phyloP scores from a whole-genome alignment of 352 stramenopile species.

The Phytophthora brassicae region DNA sequence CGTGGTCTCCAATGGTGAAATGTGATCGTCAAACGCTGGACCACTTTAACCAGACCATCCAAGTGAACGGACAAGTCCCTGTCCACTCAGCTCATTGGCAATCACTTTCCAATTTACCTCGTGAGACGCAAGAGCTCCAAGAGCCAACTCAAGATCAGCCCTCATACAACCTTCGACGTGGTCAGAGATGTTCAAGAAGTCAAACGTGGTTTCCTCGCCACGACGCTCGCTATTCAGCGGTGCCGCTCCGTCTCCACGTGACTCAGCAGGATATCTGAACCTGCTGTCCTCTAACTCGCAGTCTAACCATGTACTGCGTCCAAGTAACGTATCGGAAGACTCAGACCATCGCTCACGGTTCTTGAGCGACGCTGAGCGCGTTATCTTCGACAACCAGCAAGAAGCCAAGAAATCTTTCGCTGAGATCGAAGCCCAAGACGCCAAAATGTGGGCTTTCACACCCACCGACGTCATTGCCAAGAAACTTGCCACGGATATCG shows the following conservation, averaged over 20 bases:
- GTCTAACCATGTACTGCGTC: background rate
- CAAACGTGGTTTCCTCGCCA: background rate
- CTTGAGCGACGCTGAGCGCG: conserved; percentile 62
- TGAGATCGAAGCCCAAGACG: conserved; percentile 51
- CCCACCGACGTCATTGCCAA: conserved; percentile 48
- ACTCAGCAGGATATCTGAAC: background rate
- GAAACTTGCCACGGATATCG: conserved; percentile 53
- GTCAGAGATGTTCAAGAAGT: background rate
- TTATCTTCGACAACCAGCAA: conserved; percentile 54
- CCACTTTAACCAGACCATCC: background rate
- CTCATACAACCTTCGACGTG: background rate
- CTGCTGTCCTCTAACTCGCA: background rate
- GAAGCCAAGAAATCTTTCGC: conserved; percentile 49
- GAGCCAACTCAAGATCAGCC: background rate
- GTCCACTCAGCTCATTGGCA: background rate
- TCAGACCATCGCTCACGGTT: conserved; percentile 57
- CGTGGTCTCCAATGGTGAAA: too few species aligned
- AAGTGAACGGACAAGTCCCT: too few species aligned
- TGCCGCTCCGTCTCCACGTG: background rate
- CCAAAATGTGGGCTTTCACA: conserved; percentile 54
- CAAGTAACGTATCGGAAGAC: background rate
- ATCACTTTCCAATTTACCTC: background rate
- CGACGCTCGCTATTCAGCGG: background rate
- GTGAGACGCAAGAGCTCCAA: background rate
- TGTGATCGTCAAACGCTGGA: background rate